phyloP scores from a whole-genome alignment of 768 basidiomycete genomes.

The Pleurotus tuber-regium region DNA sequence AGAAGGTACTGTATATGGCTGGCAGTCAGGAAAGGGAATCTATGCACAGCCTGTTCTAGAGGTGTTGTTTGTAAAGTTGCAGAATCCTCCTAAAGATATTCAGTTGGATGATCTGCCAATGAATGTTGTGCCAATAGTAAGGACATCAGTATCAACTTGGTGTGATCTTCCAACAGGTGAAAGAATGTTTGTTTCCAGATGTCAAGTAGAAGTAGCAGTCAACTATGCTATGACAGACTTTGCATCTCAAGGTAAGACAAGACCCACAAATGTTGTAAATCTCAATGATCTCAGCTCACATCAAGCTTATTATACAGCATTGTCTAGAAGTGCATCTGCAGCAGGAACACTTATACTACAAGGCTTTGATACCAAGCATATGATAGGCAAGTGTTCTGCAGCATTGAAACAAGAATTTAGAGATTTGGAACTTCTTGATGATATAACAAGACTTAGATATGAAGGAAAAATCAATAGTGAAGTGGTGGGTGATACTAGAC shows the following conservation, averaged over 20 bases:
- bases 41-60: constrained; percentile 16
- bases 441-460: constrained; percentile 18
- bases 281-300: constrained; percentile 16
- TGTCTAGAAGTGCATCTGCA: constrained; percentile 18
- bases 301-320: constrained; percentile 15
- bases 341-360: constrained; percentile 29
- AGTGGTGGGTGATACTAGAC: background rate
- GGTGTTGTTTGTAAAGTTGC: constrained; percentile 9
- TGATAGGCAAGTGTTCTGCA: constrained; percentile 21
- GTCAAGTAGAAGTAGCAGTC: no score
- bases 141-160: background rate
- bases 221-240: no score
- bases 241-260: no score
- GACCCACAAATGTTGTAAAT: constrained; percentile 26
- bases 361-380: constrained; percentile 17
- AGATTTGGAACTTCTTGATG: no score
- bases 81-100: constrained; percentile 12
- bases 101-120: constrained; percentile 9
- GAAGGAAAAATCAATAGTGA: background rate
- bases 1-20: constrained; percentile 24
- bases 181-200: constrained; percentile 9
- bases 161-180: constrained; percentile 16
- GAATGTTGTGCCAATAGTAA: constrained; percentile 16
- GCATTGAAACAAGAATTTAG: constrained; percentile 16
- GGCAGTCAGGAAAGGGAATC: constrained; percentile 17